Evolutionary conservation across 331 rosid genomes (phyloP), one percentile per base, ranked within the genome.

Genomic region (Arachis monticola): DNA sequence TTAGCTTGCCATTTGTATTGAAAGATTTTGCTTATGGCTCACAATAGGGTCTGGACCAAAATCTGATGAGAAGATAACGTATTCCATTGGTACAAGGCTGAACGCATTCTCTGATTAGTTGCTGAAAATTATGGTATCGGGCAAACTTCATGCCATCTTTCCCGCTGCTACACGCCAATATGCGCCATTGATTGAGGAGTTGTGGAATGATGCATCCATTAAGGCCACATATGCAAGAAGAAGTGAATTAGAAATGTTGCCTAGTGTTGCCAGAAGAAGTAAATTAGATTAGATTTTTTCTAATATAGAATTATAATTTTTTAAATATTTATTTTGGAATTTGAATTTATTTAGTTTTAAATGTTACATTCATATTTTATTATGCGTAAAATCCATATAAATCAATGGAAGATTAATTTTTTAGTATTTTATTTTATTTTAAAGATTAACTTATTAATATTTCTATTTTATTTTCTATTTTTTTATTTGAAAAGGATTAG

Each of bases 121-220:
- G 86, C 99, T 95, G 77, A 95, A 90, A 92, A 89, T 88, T 47
- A 95, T 95, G 98, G 97, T 85, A 42, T 78, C 93, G 0, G 99
- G 99, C 79, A 89, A 89, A 82, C 80, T 95, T 79, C 98, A 95
- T 70, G 95, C 88, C 50, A 88, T 95, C 79, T 95, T 95, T 81
- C 99, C 99, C 57, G 99, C 99, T n/a, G 99, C 99, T 61, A 92
- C 93, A 62, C 99, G 99, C 81, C 98, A 95, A 85, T 95, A 95
- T 83, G 97, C 93, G 31, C 99, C 99, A 12, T 55, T 92, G 73
- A 88, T 95, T 13, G 99, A 90, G 80, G 99, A 92, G 82, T 82
- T 95, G 73, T 95, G 99, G 99, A 86, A 84, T 70, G 93, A 92
- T 80, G 75, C 91, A 35, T 97, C 99, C 72, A 85, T 95, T 65